Conservation (phyloP, 148 eudicot genomes). For the Camellia japonica region DNA sequence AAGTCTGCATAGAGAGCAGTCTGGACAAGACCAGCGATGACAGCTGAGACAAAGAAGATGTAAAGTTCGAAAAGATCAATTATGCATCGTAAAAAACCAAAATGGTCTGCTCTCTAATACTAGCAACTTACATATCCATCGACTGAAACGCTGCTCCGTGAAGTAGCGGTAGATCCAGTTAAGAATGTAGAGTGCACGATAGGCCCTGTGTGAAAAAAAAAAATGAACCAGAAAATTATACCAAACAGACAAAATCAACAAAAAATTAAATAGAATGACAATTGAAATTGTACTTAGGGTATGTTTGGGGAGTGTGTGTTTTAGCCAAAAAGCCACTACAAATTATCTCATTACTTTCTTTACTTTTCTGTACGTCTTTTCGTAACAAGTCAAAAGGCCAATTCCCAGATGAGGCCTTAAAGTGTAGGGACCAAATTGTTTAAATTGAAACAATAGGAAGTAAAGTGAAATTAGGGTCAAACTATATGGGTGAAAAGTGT, state of each 20-base stretch:
- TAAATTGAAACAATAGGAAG: not conserved
- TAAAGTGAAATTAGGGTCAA: too few species aligned
- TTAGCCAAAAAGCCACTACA: too few species aligned
- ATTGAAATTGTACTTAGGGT: too few species aligned
- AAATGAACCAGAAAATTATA: slow-evolving; percentile 7
- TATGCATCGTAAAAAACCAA: not conserved
- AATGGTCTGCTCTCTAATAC: not conserved
- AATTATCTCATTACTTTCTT: too few species aligned
- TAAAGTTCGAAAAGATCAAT: not conserved
- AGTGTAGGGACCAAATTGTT: too few species aligned
- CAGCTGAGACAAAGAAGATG: slow-evolving; percentile 41
- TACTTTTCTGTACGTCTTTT: too few species aligned
- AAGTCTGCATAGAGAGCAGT: slow-evolving; percentile 86
- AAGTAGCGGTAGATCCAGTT: slow-evolving; percentile 94
- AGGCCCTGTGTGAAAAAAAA: slow-evolving; percentile 52
- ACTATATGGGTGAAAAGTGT: too few species aligned
- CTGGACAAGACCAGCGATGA: slow-evolving; percentile 66
- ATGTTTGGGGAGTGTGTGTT: too few species aligned
- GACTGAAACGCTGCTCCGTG: slow-evolving; percentile 60
- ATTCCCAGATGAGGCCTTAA: too few species aligned
- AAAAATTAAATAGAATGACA: not conserved
- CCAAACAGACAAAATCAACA: not conserved
- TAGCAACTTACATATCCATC: slow-evolving; percentile 71
- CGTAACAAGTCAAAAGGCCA: too few species aligned
- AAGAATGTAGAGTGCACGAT: slow-evolving; percentile 79